Evolutionary conservation across 306 rosid genomes (phyloP).

Genomic region (Malus orientalis): DNA sequence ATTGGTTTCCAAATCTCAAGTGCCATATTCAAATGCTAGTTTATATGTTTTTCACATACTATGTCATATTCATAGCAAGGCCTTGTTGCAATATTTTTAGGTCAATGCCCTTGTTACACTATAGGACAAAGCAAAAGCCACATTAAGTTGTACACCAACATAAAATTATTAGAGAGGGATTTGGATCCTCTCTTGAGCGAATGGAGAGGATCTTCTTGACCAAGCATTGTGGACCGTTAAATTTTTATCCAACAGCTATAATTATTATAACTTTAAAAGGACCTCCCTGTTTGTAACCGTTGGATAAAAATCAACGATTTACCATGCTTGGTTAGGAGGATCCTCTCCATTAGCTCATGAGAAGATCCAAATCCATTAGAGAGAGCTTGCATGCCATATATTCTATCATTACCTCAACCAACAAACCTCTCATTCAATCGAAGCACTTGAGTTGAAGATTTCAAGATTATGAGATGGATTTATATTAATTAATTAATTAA

Average conservation of each 20-base stretch:
- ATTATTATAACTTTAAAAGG: too few species aligned
- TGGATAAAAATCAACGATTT: too few species aligned
- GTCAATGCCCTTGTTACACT: not conserved
- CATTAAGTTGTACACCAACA: not conserved
- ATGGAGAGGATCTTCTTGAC: too few species aligned
- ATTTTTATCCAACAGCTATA: too few species aligned
- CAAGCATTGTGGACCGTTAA: too few species aligned
- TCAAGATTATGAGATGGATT: not conserved
- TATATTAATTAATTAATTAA: not conserved
- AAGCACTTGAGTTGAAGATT: constrained; percentile 9
- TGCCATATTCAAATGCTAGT: not conserved
- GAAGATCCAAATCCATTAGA: not conserved
- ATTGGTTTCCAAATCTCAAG: not conserved
- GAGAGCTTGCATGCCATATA: not conserved
- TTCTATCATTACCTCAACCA: constrained; percentile 23
- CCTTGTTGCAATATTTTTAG: not conserved
- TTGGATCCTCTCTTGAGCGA: too few species aligned
- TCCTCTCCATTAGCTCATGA: too few species aligned
- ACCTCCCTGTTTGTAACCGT: too few species aligned
- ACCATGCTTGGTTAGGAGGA: too few species aligned
- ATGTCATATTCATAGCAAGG: not conserved
- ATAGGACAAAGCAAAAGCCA: not conserved
- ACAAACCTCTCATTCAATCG: not conserved
- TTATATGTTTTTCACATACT: not conserved
- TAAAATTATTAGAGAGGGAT: not conserved